Evolutionary conservation across 176 grass and related monocot genomes (phyloP).

Genomic region (Phyllostachys edulis): DNA sequence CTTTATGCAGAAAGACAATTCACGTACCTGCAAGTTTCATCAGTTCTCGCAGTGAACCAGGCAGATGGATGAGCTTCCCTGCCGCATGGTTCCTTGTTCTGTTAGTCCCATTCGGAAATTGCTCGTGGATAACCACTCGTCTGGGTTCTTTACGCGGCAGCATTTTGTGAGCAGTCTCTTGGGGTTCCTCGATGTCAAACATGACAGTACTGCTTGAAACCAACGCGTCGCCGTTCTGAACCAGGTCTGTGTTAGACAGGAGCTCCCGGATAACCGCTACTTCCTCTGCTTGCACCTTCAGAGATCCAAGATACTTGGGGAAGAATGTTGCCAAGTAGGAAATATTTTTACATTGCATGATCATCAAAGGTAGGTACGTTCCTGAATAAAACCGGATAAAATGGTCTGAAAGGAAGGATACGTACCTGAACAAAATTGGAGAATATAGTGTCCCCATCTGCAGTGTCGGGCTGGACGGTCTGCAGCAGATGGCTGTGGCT

Average conservation of each 20-base stretch:
- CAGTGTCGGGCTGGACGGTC: conserved; percentile 23
- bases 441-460: conserved; percentile 24
- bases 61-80: conserved; percentile 38
- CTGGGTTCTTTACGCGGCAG: too few species aligned
- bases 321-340: background rate
- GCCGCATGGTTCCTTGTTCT: background rate
- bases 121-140: conserved; percentile 29
- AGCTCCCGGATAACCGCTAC: background rate
- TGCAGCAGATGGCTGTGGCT: conserved; percentile 39
- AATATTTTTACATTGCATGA: background rate
- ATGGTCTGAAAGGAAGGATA: background rate
- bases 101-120: background rate
- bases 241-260: background rate
- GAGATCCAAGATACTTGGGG: conserved; percentile 17
- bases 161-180: background rate
- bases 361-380: background rate
- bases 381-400: background rate
- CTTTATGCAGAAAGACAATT: background rate
- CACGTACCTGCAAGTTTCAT: background rate
- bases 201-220: background rate
- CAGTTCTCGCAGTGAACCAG: conserved; percentile 30
- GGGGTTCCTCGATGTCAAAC: background rate
- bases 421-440: conserved; percentile 28
- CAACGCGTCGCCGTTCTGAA: background rate
- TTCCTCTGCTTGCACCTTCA: conserved; percentile 4